Conservation (phyloP, 176 grass and related monocot species). For the Musa acuminata region DNA sequence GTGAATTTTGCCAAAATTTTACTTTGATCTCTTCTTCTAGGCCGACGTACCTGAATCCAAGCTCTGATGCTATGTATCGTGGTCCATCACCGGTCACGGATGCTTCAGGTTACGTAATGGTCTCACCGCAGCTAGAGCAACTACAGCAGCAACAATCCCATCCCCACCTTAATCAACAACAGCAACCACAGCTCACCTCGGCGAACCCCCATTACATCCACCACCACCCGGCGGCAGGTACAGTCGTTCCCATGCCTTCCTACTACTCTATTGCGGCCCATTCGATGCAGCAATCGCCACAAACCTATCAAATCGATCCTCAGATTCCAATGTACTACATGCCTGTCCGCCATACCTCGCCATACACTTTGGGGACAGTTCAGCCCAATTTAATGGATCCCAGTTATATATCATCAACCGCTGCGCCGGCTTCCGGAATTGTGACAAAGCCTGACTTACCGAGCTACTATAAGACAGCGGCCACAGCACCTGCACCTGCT, state of each 20-base stretch:
- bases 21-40: not conserved
- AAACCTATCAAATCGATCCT: slow-evolving; percentile 36
- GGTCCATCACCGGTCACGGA: slow-evolving; percentile 37
- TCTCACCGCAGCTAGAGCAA: slow-evolving; percentile 37
- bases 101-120: slow-evolving; percentile 29
- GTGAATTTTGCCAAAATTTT: not conserved
- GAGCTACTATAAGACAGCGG: slow-evolving; percentile 44
- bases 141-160: slow-evolving; percentile 34
- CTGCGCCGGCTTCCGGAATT: slow-evolving; percentile 38
- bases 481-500: slow-evolving; percentile 22
- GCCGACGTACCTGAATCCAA: not conserved
- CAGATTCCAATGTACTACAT: slow-evolving; percentile 67
- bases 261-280: slow-evolving; percentile 43
- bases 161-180: slow-evolving; percentile 41
- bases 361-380: slow-evolving; percentile 39
- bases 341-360: slow-evolving; percentile 43
- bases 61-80: slow-evolving; percentile 28
- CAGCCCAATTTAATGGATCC: slow-evolving; percentile 31
- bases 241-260: slow-evolving; percentile 57
- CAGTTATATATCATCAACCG: not conserved
- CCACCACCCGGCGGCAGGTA: slow-evolving; percentile 57
- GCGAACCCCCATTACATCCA: slow-evolving; percentile 75
- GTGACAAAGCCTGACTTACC: slow-evolving; percentile 45
- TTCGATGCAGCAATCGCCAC: slow-evolving; percentile 46
- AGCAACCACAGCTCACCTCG: slow-evolving; percentile 34